Base-by-base conservation (phyloP, 306 rosid species). In the Dryas octopetala region DNA sequence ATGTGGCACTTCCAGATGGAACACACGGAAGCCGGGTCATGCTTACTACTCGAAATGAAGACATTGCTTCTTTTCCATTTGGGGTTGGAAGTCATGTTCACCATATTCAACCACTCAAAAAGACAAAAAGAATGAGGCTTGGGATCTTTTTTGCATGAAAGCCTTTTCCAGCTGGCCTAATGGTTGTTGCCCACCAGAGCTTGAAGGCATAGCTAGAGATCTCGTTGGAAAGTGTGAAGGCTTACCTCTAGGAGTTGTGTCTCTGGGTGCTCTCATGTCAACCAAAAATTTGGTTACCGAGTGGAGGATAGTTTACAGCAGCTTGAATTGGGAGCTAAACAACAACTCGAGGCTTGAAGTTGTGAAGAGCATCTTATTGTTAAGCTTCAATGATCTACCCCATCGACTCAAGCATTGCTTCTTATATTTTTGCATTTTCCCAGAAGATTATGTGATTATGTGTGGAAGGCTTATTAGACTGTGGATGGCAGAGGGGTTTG, bases 31-130 rank as follows among this genome's bases (percentile, higher is more conserved):
- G 81, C 17, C 63, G 81, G 17, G 28, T 78, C 13, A 49, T 78
- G 32, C 45, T 78, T 9, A 78, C 81, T 19, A 78, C 81, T 45
- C 41, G 81, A 1, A 78, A 62, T 1, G 57, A 78, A 78, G 81
- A 70, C 43, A 26, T 78, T 2, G 76, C 81, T 23, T 48, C 26
- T 9, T 43, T 55, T 49, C 6, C 76, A 1, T 78, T 61, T 43
- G 76, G 76, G 26, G 57, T 41, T 9, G 47, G 54, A 17, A 68
- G 64, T 12, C 65, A 61, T 13, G 72, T 70, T 41, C 54, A 78
- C 13, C 45, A 12, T 51, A 32, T 70, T 40, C 44, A 70, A 51
- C 81, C 81, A 4, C 55, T 77, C 6, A 6, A 11, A 0, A 5
- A 17, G 14, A 51, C 6, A 6, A 11, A 0, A 5, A 17, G 14